These are phyloP conservation scores for Daldinia caldariorum DNA, from an alignment of 495 filamentous ascomycete species.

Conservation along the genomic window DNA sequence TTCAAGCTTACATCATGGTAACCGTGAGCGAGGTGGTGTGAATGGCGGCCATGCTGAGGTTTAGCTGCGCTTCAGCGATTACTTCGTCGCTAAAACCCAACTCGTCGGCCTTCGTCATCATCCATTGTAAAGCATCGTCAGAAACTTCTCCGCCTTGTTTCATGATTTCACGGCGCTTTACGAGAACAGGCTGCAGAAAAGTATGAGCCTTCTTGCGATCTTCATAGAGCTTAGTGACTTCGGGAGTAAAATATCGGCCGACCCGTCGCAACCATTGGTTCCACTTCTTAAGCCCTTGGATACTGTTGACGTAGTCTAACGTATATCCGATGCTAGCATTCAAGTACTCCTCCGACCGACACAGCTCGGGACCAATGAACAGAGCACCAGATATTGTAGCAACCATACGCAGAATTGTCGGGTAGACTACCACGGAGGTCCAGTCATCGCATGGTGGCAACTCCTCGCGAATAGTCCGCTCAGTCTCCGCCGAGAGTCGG, in stretches of 20 bases:
- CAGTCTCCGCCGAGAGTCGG: slow-evolving; percentile 34
- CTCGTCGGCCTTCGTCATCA: slow-evolving; percentile 46
- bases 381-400: slow-evolving; percentile 66
- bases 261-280: slow-evolving; percentile 47
- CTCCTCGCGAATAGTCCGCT: slow-evolving; percentile 36
- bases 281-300: slow-evolving; percentile 45
- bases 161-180: slow-evolving; percentile 32
- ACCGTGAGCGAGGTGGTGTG: slow-evolving; percentile 49
- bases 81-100: slow-evolving; percentile 32
- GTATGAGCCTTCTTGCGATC: slow-evolving; percentile 43
- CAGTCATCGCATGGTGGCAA: slow-evolving; percentile 53
- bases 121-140: slow-evolving; percentile 55
- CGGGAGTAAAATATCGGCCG: slow-evolving; percentile 46
- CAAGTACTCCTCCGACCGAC: slow-evolving; percentile 66
- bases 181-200: slow-evolving; percentile 48
- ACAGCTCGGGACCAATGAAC: slow-evolving; percentile 65
- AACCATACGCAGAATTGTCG: slow-evolving; percentile 58
- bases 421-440: slow-evolving; percentile 54
- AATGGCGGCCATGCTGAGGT: slow-evolving; percentile 47
- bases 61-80: slow-evolving; percentile 51
- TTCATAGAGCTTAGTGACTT: slow-evolving; percentile 43
- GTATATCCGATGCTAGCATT: slow-evolving; percentile 67
- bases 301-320: slow-evolving; percentile 55
- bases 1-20: slow-evolving; percentile 36
- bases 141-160: slow-evolving; percentile 40